phyloP scores from a whole-genome alignment of 2,329 filamentous ascomycete genomes.

The Fusarium torulosum region DNA sequence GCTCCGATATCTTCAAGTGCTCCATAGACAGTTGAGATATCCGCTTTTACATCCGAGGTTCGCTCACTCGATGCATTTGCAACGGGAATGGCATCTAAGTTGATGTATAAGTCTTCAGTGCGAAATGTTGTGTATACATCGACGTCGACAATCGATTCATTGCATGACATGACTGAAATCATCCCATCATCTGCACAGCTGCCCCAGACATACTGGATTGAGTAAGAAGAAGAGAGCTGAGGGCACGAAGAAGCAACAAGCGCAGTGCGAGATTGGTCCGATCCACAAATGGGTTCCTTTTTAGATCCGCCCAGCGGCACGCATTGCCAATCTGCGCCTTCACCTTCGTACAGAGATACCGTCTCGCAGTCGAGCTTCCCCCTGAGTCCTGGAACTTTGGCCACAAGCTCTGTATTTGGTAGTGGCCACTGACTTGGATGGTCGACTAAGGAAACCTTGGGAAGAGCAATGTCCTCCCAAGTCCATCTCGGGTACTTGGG shows the following conservation, averaged over 20 bases:
- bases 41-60: slow-evolving; percentile 30
- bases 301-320: slow-evolving; percentile 30
- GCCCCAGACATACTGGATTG: slow-evolving; percentile 48
- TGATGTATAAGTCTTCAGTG: slow-evolving; percentile 43
- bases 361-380: slow-evolving; percentile 43
- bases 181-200: slow-evolving; percentile 37
- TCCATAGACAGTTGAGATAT: slow-evolving; percentile 38
- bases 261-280: slow-evolving; percentile 33
- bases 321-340: slow-evolving; percentile 39
- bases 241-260: slow-evolving; percentile 44
- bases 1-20: slow-evolving; percentile 33
- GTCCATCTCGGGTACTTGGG: slow-evolving; percentile 47
- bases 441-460: slow-evolving; percentile 35
- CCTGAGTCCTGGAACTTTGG: slow-evolving; percentile 36
- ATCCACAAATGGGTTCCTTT: slow-evolving; percentile 36
- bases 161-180: slow-evolving; percentile 45
- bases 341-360: slow-evolving; percentile 28
- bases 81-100: slow-evolving; percentile 41
- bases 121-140: slow-evolving; percentile 43
- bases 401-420: slow-evolving; percentile 42
- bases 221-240: slow-evolving; percentile 32
- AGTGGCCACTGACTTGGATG: slow-evolving; percentile 40
- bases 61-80: slow-evolving; percentile 23
- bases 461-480: slow-evolving; percentile 45
- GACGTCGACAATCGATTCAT: slow-evolving; percentile 42